Conservation (phyloP, 805 yeast genomes). For the Peterozyma xylosa region DNA sequence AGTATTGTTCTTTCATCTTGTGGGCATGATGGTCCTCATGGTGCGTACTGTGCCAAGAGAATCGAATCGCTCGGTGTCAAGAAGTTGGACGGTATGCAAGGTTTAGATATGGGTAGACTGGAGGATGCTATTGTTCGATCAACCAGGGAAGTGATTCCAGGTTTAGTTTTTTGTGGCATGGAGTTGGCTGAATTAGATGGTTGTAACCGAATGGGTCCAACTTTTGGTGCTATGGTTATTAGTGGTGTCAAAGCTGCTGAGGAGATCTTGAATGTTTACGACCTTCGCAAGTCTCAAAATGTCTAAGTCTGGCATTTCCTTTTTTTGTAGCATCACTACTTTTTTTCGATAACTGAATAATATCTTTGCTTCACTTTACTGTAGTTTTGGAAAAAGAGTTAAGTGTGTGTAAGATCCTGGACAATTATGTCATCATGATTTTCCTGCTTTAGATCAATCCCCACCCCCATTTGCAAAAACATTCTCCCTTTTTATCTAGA, state of each 20-base stretch:
- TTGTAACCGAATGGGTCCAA: conserved; percentile 78
- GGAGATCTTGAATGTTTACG: conserved; percentile 22
- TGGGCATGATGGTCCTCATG: conserved; percentile 82
- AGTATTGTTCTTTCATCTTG: conserved; percentile 62
- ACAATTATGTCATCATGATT: too few relatives aligned
- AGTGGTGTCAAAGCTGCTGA: conserved; percentile 79
- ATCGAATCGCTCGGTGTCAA: conserved; percentile 41
- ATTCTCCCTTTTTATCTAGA: too few relatives aligned
- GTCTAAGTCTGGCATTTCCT: too few relatives aligned
- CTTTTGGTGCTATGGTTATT: conserved; percentile 75
- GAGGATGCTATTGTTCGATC: conserved; percentile 70
- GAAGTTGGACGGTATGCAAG: conserved; percentile 64
- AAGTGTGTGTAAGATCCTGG: too few relatives aligned
- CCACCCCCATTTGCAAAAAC: too few relatives aligned
- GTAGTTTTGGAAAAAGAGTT: too few relatives aligned
- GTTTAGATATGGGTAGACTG: conserved; percentile 71
- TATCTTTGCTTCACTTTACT: too few relatives aligned
- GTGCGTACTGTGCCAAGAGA: conserved; percentile 73
- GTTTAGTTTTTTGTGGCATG: conserved; percentile 67
- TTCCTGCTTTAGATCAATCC: too few relatives aligned
- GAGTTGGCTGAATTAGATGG: conserved; percentile 74
- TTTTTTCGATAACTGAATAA: too few relatives aligned
- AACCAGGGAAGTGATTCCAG: conserved; percentile 59
- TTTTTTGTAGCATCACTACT: too few relatives aligned
- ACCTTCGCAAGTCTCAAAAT: conserved; percentile 14